Evolutionary conservation across 352 stramenopile genomes (phyloP), one percentile per base, ranked within the genome.

Genomic region (Aphanomyces stellatus): DNA sequence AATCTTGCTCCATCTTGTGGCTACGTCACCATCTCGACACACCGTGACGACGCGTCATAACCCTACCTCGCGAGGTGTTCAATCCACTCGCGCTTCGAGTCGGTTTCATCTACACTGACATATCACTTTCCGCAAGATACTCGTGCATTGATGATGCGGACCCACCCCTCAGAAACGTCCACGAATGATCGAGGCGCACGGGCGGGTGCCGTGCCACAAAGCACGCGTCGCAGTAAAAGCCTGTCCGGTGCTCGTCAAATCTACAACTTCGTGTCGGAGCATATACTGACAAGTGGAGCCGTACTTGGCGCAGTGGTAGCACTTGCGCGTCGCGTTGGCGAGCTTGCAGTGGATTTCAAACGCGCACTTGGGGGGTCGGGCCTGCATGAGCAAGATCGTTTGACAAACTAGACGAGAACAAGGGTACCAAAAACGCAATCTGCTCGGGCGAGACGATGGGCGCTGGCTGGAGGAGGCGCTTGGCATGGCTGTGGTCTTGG

Each of bases 221-320:
- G 64, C 84, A 92, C 19, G 61, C 72, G 31, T 90, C 80, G 56
- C 84, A 92, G 65, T 88, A 92, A 53, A 74, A 87, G 2, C 81
- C 81, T 8, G 74, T 53, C 11, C 78, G 62, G 7, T 51, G 72
- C 2, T 76, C 61, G 33, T 90, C 79, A 71, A 88, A 92, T 53
- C 81, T 90, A 65, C 11, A 7, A 37, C n/a, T n/a, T n/a, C n/a
- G n/a, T n/a, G n/a, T n/a, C n/a, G n/a, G n/a, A n/a, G n/a, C n/a
- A 13, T 27, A 30, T 25, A 65, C 53, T 53, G 2, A 5, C 10
- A 40, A 28, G 15, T 43, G 17, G 25, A 55, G 28, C 51, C 69
- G 30, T 76, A 90, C 84, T 88, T 87, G 59, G 75, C 65, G 59
- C 84, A 92, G 56, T 74, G 80, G 35, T 82, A 76, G 46, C 84